A percentile compares a stretch with the other conserved stretches of the same genome.
phyloP scores from a whole-genome alignment of 371 early-diverging fungal species.

The Actinomucor elegans region DNA sequence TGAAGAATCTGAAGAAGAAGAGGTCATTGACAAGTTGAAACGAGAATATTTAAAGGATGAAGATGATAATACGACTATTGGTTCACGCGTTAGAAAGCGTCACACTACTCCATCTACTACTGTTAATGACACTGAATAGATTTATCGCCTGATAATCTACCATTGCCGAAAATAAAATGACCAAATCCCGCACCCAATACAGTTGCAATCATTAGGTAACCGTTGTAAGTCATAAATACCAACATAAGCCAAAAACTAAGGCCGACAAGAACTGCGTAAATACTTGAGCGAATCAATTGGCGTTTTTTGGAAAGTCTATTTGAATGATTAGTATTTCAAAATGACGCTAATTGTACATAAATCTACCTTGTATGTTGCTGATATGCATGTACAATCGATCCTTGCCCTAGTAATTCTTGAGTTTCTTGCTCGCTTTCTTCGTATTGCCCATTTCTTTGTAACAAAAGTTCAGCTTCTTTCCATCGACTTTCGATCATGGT shows the following conservation, averaged over 20 bases:
- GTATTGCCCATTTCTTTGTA: slow-evolving; percentile 11
- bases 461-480: slow-evolving; percentile 15
- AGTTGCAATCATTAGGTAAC: slow-evolving; percentile 70
- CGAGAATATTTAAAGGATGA: slow-evolving; percentile 7
- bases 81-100: slow-evolving; percentile 22
- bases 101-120: background rate
- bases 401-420: slow-evolving; percentile 7
- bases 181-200: slow-evolving; percentile 75
- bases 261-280: slow-evolving; percentile 61
- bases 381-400: slow-evolving; percentile 23
- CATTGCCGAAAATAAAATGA: slow-evolving; percentile 61
- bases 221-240: slow-evolving; percentile 87
- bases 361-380: slow-evolving; percentile 10
- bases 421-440: slow-evolving; percentile 11
- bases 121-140: slow-evolving; percentile 48
- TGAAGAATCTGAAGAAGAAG: slow-evolving; percentile 4
- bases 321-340: background rate
- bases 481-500: slow-evolving; percentile 49
- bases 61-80: slow-evolving; percentile 13
- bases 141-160: slow-evolving; percentile 23
- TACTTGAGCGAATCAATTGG: slow-evolving; percentile 49
- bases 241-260: slow-evolving; percentile 75
- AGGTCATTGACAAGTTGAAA: slow-evolving; percentile 5
- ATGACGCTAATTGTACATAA: slow-evolving; percentile 2
- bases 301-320: slow-evolving; percentile 31